Conservation (phyloP, 2,329 filamentous ascomycete genomes). For the Xylaria arbuscula region DNA sequence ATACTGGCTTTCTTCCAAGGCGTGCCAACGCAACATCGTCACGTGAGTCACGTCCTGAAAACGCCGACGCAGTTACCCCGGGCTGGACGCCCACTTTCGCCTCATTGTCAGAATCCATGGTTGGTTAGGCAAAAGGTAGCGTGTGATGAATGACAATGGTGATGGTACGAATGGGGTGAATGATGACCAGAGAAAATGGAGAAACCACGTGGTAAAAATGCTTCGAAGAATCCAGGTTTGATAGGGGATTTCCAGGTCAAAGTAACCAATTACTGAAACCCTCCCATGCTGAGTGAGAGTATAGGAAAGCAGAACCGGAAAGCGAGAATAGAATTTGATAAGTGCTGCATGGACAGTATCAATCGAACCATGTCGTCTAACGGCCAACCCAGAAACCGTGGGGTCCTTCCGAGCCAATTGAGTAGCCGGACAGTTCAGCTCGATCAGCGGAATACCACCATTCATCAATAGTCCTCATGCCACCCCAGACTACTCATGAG, state of each 20-base stretch:
- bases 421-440: background rate
- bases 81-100: conserved; percentile 9
- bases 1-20: conserved; percentile 38
- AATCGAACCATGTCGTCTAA: conserved; percentile 7
- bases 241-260: background rate
- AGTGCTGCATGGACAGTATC: conserved; percentile 1
- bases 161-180: background rate
- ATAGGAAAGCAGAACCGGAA: background rate
- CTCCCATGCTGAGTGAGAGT: background rate
- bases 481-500: background rate
- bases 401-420: conserved; percentile 2
- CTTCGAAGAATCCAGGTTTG: conserved; percentile 1
- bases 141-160: background rate
- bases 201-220: conserved; percentile 17
- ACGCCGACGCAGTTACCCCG: background rate
- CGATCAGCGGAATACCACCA: conserved; percentile 13
- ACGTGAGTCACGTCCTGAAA: conserved; percentile 7
- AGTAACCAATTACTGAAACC: conserved; percentile 2
- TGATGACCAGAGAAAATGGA: background rate
- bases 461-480: conserved; percentile 12
- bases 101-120: conserved; percentile 19
- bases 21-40: conserved; percentile 32
- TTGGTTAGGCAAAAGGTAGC: background rate
- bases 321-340: background rate
- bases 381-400: background rate